Conservation (phyloP, 306 rosid species). For the Cicer pinnatifidum region DNA sequence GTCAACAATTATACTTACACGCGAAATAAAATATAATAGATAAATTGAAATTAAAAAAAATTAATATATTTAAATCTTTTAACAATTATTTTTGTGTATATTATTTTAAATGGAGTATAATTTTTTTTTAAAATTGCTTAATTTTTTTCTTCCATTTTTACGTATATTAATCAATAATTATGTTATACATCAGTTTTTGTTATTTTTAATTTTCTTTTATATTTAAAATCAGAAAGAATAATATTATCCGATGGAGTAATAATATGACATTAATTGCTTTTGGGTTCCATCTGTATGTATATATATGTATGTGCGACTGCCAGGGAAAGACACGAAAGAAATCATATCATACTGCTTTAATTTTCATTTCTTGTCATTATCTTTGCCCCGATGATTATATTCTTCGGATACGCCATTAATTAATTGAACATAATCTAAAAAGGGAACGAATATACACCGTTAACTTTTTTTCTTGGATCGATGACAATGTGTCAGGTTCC, state of each 20-base stretch:
- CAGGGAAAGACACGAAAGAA: constrained; percentile 43
- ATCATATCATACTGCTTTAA: constrained; percentile 33
- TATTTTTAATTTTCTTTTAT: no score
- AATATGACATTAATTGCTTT: not conserved
- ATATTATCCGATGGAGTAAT: not conserved
- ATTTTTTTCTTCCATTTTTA: no score
- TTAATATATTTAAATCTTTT: no score
- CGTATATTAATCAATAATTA: no score
- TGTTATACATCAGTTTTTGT: no score
- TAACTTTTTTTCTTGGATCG: not conserved
- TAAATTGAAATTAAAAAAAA: no score
- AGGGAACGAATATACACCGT: constrained; percentile 1
- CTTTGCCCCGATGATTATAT: constrained; percentile 2
- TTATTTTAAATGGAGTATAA: no score
- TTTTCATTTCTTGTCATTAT: constrained; percentile 39
- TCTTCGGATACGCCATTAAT: constrained; percentile 8
- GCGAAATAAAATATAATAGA: no score
- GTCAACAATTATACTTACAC: no score
- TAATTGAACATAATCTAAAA: constrained; percentile 21
- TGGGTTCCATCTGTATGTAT: constrained; percentile 10
- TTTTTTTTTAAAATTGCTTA: no score
- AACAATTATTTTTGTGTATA: no score
- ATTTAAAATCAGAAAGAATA: no score
- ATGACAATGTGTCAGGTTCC: not conserved
- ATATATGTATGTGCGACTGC: constrained; percentile 15